Evolutionary conservation across 192 early-diverging fungal species (phyloP), one percentile per base, ranked within the genome.

Genomic region (Radiomyces spectabilis): DNA sequence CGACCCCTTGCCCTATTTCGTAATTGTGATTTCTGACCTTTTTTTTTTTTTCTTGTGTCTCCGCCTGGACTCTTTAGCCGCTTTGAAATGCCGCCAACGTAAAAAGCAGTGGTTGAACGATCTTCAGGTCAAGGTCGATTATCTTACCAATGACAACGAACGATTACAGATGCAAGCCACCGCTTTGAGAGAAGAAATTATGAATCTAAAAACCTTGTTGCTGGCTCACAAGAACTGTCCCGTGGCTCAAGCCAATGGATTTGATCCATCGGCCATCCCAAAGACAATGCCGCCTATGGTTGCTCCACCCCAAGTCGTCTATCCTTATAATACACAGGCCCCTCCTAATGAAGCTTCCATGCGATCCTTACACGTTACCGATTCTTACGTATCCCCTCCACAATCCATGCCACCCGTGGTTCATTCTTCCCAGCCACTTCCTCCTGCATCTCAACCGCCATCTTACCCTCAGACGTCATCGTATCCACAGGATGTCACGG

Each of bases 41-140:
- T 2, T 25, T 26, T 33, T 18, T 75, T 84, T 37, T 87, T 83
- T 53, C 37, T 24, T 13, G n/a, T n/a, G n/a, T n/a, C n/a, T n/a
- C n/a, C n/a, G n/a, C n/a, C n/a, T n/a, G n/a, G n/a, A n/a, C n/a
- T 37, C 32, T 3, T 21, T 62, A 71, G 94, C 94, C 26, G 94
- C 94, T 0, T 73, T 90, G 22, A 96, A 96, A 73, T 96, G 94
- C 57, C 82, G 94, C 12, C 91, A 91, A 53, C 87, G 91, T 58
- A 96, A 96, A 69, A 96, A 96, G 72, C 79, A 90, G 55, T 93
- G 92, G 92, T 72, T 96, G 15, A 77, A 77, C 51, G 82, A 86
- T 50, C 81, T 96, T 42, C 89, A 96, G 55, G 73, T 73, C 22
- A 82, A 80, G 53, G 80, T 82, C 18, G 78, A 82, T 45, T 80